Evolutionary conservation across 2,329 filamentous ascomycete species (phyloP).

Genomic region (Xylaria sp.): DNA sequence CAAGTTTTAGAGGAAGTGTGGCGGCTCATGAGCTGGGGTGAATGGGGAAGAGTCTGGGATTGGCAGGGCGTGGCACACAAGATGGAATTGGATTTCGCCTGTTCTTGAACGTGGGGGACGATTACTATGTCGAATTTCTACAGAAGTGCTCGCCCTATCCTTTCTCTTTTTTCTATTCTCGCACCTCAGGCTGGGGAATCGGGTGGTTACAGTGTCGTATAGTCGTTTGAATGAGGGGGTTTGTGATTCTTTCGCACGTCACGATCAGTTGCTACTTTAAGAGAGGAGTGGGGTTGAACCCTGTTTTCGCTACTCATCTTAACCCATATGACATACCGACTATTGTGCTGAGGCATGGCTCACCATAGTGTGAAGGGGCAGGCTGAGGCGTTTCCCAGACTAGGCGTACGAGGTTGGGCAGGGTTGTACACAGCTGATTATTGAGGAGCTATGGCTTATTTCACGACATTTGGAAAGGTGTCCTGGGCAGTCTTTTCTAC

Average conservation of each 20-base stretch:
- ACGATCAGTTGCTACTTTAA: background rate
- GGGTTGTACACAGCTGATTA: conserved; percentile 20
- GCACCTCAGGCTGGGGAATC: background rate
- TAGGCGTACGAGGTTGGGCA: conserved; percentile 24
- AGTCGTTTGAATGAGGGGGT: conserved; percentile 3
- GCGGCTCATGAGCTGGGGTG: conserved; percentile 67
- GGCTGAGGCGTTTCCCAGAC: conserved; percentile 22
- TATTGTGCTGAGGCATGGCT: conserved; percentile 5
- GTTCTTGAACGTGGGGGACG: conserved; percentile 49
- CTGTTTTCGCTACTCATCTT: conserved; percentile 4
- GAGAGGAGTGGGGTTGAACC: background rate
- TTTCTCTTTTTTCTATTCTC: background rate
- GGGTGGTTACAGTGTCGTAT: background rate
- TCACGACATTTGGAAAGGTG: conserved; percentile 13
- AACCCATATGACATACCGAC: conserved; percentile 19
- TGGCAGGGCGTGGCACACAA: conserved; percentile 68
- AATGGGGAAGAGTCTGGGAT: conserved; percentile 71
- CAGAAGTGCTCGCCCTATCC: background rate
- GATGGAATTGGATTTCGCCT: conserved; percentile 68
- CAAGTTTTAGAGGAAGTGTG: conserved; percentile 69
- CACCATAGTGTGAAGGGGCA: conserved; percentile 15
- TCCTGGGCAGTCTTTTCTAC: background rate
- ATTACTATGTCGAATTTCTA: background rate
- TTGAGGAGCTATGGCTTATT: conserved; percentile 6
- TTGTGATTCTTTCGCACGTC: conserved; percentile 13